Percentiles rank a stretch among this genome's conserved stretches.
Conservation (phyloP, 140 eudicot genomes). For the Bidens hawaiensis region DNA sequence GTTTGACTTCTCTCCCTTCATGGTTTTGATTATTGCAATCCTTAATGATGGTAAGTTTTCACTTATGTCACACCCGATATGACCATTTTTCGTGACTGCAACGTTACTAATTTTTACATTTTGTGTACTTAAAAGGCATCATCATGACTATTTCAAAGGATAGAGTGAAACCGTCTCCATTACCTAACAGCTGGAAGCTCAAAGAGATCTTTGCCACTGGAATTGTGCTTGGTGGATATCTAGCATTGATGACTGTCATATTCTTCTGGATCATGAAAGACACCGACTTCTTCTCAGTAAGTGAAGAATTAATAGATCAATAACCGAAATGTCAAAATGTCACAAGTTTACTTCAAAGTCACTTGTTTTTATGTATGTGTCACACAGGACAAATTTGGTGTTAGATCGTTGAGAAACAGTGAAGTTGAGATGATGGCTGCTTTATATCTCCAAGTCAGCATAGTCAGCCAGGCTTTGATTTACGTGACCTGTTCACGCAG, state of each 20-base stretch:
- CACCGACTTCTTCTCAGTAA: constrained; percentile 49
- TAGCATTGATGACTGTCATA: constrained; percentile 68
- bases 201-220: constrained; percentile 86
- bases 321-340: neutral
- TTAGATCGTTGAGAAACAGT: constrained; percentile 42
- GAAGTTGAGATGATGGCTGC: constrained; percentile 76
- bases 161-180: constrained; percentile 76
- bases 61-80: neutral
- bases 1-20: constrained; percentile 72
- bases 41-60: constrained; percentile 56
- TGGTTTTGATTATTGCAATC: constrained; percentile 70
- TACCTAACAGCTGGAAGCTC: constrained; percentile 80
- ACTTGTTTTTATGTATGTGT: neutral
- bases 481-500: constrained; percentile 82
- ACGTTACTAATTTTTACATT: neutral
- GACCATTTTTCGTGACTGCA: neutral
- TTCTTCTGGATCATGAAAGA: constrained; percentile 71
- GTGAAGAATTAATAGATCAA: neutral
- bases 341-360: neutral
- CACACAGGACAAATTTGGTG: constrained; percentile 53
- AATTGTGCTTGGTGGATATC: constrained; percentile 69
- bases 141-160: constrained; percentile 76
- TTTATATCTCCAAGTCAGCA: constrained; percentile 83
- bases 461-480: constrained; percentile 78
- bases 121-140: constrained; percentile 33